A percentile compares a stretch with the other conserved stretches of the same genome.
Evolutionary conservation across 1,284 basidiomycete species (phyloP).

Genomic region (Rhodotorula sp.): DNA sequence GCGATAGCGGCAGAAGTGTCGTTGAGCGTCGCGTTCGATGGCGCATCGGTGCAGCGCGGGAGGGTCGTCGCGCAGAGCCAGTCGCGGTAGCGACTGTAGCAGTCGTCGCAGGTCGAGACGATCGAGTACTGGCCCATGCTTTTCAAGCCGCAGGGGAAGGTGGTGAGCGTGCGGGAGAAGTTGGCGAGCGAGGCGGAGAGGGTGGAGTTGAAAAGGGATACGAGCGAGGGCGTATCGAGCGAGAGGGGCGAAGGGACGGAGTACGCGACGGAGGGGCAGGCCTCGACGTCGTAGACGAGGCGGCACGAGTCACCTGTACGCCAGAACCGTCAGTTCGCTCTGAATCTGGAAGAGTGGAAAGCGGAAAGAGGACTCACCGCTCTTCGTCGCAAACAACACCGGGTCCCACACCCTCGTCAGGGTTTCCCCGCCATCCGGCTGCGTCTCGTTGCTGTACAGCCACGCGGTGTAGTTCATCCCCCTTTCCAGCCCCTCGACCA

Average conservation of each 20-base stretch:
- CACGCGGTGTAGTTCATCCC: constrained; percentile 52
- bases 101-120: constrained; percentile 52
- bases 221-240: constrained; percentile 45
- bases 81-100: constrained; percentile 50
- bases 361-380: constrained; percentile 20
- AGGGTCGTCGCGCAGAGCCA: constrained; percentile 54
- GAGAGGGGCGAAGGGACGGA: constrained; percentile 51
- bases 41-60: constrained; percentile 52
- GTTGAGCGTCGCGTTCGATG: constrained; percentile 3
- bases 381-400: constrained; percentile 49
- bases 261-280: constrained; percentile 54
- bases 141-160: constrained; percentile 51
- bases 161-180: constrained; percentile 52
- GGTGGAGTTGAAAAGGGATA: constrained; percentile 48
- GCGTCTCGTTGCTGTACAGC: constrained; percentile 45
- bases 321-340: constrained; percentile 26
- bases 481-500: constrained; percentile 43
- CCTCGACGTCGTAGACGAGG: constrained; percentile 50
- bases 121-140: constrained; percentile 52
- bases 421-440: constrained; percentile 4
- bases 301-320: constrained; percentile 48
- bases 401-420: constrained; percentile 34
- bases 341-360: neutral
- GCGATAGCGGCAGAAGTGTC: neutral
- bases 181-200: constrained; percentile 49